Conservation (phyloP, 1,139 yeast genomes). For the Sugiyamaella sp. region DNA sequence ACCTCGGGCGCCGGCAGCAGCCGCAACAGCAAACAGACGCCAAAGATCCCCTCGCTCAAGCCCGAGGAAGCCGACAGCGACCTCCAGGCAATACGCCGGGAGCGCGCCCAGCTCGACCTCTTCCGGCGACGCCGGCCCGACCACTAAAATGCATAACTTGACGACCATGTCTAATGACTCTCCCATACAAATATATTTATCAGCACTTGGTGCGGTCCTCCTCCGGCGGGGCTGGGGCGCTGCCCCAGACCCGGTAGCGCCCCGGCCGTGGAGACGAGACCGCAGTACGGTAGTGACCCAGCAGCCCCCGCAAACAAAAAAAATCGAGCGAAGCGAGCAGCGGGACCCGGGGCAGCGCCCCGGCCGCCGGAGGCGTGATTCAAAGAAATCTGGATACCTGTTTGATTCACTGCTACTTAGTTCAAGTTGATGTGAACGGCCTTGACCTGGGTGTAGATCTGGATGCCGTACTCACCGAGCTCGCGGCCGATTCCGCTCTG, state of each 20-base stretch:
- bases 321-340: background rate
- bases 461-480: constrained; percentile 72
- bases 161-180: constrained; percentile 2
- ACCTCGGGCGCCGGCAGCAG: constrained; percentile 7
- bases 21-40: constrained; percentile 18
- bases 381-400: background rate
- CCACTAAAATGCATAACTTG: constrained; percentile 6
- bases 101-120: constrained; percentile 4
- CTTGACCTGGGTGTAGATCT: constrained; percentile 80
- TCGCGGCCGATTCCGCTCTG: constrained; percentile 91
- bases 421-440: constrained; percentile 49
- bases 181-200: constrained; percentile 9
- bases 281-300: background rate
- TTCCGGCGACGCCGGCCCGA: constrained; percentile 14
- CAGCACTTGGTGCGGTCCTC: background rate
- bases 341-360: background rate
- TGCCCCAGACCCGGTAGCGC: background rate
- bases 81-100: constrained; percentile 13
- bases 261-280: background rate
- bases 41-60: constrained; percentile 20
- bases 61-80: constrained; percentile 22
- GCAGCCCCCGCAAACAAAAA: background rate
- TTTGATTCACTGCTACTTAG: background rate
- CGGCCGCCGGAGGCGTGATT: background rate
- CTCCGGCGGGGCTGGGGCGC: constrained; percentile 4